Conservation (phyloP, 2,329 filamentous ascomycete genomes). For the Neonectria sp. region DNA sequence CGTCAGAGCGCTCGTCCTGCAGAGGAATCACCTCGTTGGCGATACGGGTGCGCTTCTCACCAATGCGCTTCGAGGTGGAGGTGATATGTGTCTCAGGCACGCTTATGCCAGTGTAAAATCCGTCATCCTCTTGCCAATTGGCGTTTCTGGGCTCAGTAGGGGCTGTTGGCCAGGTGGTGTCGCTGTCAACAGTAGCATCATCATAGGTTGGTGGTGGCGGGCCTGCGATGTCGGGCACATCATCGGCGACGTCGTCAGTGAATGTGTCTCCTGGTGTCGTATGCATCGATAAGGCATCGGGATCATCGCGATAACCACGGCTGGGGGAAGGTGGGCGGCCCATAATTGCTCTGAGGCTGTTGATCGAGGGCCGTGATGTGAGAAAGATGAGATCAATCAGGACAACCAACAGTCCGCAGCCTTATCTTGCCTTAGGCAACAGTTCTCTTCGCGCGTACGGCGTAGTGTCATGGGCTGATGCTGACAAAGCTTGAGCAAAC, state of each 20-base stretch:
- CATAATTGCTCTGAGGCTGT: too few species aligned
- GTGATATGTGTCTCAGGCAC: constrained; percentile 28
- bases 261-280: constrained; percentile 36
- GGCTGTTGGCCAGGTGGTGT: neutral
- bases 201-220: neutral
- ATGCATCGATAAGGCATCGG: constrained; percentile 40
- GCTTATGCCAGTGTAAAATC: constrained; percentile 19
- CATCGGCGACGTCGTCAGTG: constrained; percentile 12
- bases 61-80: constrained; percentile 28
- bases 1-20: constrained; percentile 36
- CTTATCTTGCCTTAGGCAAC: too few species aligned
- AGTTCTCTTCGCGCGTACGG: too few species aligned
- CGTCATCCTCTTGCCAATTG: neutral
- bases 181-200: neutral
- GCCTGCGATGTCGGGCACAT: too few species aligned
- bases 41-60: constrained; percentile 36
- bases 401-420: neutral
- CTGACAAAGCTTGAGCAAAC: too few species aligned
- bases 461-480: too few species aligned
- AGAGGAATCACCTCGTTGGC: constrained; percentile 33
- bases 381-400: constrained; percentile 1
- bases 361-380: neutral
- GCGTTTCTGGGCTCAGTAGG: neutral
- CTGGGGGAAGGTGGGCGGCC: neutral
- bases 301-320: constrained; percentile 33